These are phyloP conservation scores for Gynandropsis gynandra DNA, from an alignment of 345 rosid genomes.

Conservation along the genomic window DNA sequence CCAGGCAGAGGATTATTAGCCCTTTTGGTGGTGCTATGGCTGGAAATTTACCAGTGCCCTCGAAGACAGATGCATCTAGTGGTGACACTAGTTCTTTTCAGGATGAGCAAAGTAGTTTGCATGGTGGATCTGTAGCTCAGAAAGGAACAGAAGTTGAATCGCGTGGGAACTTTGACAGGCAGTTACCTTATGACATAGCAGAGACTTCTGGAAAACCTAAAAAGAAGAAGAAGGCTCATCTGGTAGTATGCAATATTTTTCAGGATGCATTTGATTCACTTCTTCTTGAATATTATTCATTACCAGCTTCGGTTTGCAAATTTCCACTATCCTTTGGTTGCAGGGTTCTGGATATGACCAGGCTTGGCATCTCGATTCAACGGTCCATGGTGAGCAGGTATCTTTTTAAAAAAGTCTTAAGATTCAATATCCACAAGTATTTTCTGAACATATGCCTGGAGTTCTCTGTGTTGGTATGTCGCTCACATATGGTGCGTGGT, in stretches of 20 bases:
- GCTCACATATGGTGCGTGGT: not conserved
- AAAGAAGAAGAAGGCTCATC: constrained; percentile 68
- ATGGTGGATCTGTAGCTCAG: constrained; percentile 57
- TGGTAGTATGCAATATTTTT: constrained; percentile 41
- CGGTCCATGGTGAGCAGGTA: constrained; percentile 63
- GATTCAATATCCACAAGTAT: constrained; percentile 7
- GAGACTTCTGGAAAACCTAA: constrained; percentile 67
- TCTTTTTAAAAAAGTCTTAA: constrained; percentile 7
- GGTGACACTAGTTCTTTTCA: constrained; percentile 93
- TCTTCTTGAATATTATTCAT: constrained; percentile 8
- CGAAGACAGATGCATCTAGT: constrained; percentile 79
- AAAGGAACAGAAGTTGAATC: constrained; percentile 81
- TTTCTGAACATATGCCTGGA: not conserved
- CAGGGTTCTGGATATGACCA: constrained; percentile 75
- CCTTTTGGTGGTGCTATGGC: constrained; percentile 38
- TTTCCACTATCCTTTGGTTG: constrained; percentile 25
- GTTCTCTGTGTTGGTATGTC: constrained; percentile 8
- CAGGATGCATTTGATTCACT: constrained; percentile 15
- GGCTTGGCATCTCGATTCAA: constrained; percentile 65
- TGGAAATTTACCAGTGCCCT: constrained; percentile 40
- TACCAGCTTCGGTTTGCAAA: constrained; percentile 12
- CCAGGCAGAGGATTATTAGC: constrained; percentile 66
- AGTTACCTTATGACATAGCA: constrained; percentile 52
- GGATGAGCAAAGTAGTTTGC: constrained; percentile 70
- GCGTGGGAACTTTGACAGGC: constrained; percentile 52